Evolutionary conservation across 192 early-diverging fungal genomes (phyloP), one percentile per base, ranked within the genome.

Genomic region (Podila clonocystis): DNA sequence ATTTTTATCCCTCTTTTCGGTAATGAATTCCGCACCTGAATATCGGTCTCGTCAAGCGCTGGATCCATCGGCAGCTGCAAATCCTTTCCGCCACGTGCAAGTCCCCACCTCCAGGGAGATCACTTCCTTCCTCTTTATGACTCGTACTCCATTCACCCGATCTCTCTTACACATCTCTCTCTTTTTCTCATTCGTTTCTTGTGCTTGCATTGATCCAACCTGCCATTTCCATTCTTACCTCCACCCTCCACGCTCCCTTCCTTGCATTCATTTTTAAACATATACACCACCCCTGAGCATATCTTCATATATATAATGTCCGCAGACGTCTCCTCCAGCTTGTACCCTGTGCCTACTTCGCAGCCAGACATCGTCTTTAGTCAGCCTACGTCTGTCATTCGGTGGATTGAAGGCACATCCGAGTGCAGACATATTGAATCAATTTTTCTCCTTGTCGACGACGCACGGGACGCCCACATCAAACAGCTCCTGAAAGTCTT

Each of bases 391-490:
- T 55, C 52, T 24, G 52, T 55, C 52, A 55, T 74, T 33, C 60
- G 73, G 13, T 49, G 55, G 24, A 67, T 55, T 26, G 73, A 67
- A 31, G 66, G 65, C 33, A 67, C 65, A 19, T 67, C 66, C 5
- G 73, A 74, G 19, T 48, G 55, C 11, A 58, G 65, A 41, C 64
- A 62, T 58, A 22, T 74, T 3, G 73, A 74, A 17, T 29, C 73
- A 11, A 59, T 74, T 2, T 74, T 74, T 48, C 58, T 68, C 17
- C 4, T 74, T 8, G 52, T 58, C 17, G 50, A 68, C 73, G 60
- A 74, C 59, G 50, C 59, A 22, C 59, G 65, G 26, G 50, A 48
- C 60, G 57, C 31, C 31, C 49, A 49, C 13, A 28, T 62, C 5
- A 26, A n/a, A 24, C 52, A 59, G 6, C 55, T 73, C 57, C 26